Evolutionary conservation across 208 protist genomes (phyloP), one percentile per base, ranked within the genome.

Genomic region (Novymonas esmeraldas): DNA sequence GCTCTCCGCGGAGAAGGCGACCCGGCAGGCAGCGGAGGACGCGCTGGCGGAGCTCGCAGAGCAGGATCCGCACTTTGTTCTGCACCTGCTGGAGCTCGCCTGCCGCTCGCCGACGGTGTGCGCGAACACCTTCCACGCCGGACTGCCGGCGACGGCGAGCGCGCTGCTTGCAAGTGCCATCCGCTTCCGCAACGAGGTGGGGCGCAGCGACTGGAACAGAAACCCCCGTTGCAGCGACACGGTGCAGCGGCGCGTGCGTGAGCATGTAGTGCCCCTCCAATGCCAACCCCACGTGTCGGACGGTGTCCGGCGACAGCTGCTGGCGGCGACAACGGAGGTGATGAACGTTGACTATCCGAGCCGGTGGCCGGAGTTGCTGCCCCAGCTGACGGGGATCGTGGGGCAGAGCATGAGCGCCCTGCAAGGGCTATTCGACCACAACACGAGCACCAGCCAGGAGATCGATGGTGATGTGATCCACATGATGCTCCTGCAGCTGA

Each of bases 131-230:
- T 65, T 70, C 24, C 57, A 67, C 5, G 39, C 50, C 20, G 44
- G 1, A 6, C 34, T 44, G 10, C 31, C 45, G 11, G 36, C 38
- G 55, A 71, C 46, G 18, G 22, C 61, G 26, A 64, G 67, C 66
- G 39, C 42, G 0, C 65, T 76, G 22, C 73, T 89, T 13, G 91
- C 91, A 7, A 84, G 84, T 11, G 79, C 91, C 29, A 89, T 93
- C 46, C 81, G 79, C 44, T 66, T 89, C 6, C 83, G 85, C n/a
- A 96, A 96, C 51, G 71, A 92, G n/a, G 34, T 96, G 16, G 54
- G 79, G 49, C 70, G 76, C 39, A 81, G 78, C 28, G 81, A 96
- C 52, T 96, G 91, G 89, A 88, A 93, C 59, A 77, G 81, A 38
- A 79, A 81, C 44, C 38, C 65, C 28, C 66, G 76, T 55, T 92